Evolutionary conservation across 768 basidiomycete species (phyloP).

Genomic region (Pulveroboletus sp.): DNA sequence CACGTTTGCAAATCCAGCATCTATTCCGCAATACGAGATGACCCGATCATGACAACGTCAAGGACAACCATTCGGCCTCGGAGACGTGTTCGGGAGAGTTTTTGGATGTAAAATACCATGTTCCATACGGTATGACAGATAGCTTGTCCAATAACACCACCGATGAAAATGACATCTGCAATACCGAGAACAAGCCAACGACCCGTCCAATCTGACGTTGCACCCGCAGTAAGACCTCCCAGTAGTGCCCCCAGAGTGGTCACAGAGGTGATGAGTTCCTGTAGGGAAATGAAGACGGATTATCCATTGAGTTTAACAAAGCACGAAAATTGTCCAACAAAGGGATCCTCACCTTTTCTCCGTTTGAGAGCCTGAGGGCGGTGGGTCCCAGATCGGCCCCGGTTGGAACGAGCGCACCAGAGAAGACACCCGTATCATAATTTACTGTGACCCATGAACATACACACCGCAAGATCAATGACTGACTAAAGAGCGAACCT

Average conservation of each 20-base stretch:
- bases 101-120: conserved; percentile 82
- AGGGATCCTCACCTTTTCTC: conserved; percentile 51
- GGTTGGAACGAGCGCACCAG: conserved; percentile 75
- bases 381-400: conserved; percentile 59
- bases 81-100: conserved; percentile 69
- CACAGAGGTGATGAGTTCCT: conserved; percentile 79
- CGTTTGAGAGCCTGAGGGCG: conserved; percentile 50
- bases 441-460: conserved; percentile 38
- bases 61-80: conserved; percentile 77
- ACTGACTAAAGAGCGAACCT: conserved; percentile 68
- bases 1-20: conserved; percentile 58
- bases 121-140: conserved; percentile 66
- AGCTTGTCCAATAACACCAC: conserved; percentile 67
- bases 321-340: too few species aligned
- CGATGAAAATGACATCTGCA: conserved; percentile 72
- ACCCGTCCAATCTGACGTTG: conserved; percentile 68
- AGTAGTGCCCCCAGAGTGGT: conserved; percentile 76
- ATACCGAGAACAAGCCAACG: conserved; percentile 59
- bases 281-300: not conserved
- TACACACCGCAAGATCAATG: not conserved
- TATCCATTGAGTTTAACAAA: too few species aligned
- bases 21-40: conserved; percentile 71
- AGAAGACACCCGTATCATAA: conserved; percentile 79
- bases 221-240: conserved; percentile 67
- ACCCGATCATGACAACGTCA: conserved; percentile 81